A percentile compares a stretch with the other conserved stretches of the same genome.
Evolutionary conservation across 208 protist genomes (phyloP).

Genomic region (Trypanosoma vivax): DNA sequence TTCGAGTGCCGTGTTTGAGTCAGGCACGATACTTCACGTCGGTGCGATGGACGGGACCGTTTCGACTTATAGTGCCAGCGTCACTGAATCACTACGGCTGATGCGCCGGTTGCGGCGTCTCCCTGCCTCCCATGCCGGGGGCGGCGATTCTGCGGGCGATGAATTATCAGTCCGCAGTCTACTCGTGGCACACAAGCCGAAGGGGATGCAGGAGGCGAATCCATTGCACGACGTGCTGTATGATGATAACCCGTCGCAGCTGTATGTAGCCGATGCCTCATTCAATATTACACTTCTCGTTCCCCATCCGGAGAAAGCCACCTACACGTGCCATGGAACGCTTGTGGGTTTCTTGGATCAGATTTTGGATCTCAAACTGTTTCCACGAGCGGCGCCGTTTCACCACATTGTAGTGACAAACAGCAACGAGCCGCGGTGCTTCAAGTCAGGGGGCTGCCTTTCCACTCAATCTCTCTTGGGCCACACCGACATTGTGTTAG

Average conservation of each 20-base stretch:
- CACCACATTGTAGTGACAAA: conserved; percentile 78
- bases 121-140: too few species aligned
- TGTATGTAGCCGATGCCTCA: conserved; percentile 71
- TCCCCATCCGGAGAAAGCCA: conserved; percentile 2
- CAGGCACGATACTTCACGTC: conserved; percentile 42
- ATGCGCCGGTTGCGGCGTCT: conserved; percentile 35
- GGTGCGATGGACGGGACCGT: conserved; percentile 70
- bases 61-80: conserved; percentile 57
- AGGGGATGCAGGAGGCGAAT: conserved; percentile 28
- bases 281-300: conserved; percentile 55
- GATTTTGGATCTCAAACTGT: conserved; percentile 71
- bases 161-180: conserved; percentile 62
- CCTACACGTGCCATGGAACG: conserved; percentile 30
- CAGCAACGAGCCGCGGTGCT: conserved; percentile 81
- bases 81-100: conserved; percentile 36
- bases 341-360: conserved; percentile 84
- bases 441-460: conserved; percentile 41
- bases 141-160: conserved; percentile 39
- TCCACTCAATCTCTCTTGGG: conserved; percentile 59
- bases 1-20: conserved; percentile 54
- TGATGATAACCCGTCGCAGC: conserved; percentile 17
- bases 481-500: conserved; percentile 81
- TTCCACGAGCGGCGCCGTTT: conserved; percentile 33
- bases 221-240: conserved; percentile 20
- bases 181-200: conserved; percentile 35